Evolutionary conservation across 495 filamentous ascomycete species (phyloP).

Genomic region (Hyaloscypha bicolor): DNA sequence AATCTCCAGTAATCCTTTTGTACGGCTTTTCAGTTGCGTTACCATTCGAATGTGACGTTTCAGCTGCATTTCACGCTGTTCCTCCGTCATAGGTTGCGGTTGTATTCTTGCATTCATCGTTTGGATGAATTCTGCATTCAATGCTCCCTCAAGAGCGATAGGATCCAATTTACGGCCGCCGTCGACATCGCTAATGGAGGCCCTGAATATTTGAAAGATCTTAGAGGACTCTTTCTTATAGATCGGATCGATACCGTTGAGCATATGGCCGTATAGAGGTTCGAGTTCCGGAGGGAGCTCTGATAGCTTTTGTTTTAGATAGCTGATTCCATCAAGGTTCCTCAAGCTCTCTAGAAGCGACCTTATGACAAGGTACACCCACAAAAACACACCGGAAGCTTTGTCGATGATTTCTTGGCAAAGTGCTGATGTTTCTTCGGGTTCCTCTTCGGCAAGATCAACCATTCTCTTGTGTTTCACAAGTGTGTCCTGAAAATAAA

Average conservation of each 20-base stretch:
- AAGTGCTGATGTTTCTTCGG: slow-evolving; percentile 18
- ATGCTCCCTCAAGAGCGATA: too few species aligned
- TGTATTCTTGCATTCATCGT: too few species aligned
- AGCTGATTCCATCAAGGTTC: slow-evolving; percentile 28
- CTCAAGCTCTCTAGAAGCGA: slow-evolving; percentile 27
- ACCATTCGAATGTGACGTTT: too few species aligned
- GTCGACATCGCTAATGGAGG: too few species aligned
- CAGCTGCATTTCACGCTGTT: too few species aligned
- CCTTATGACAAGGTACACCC: slow-evolving; percentile 38
- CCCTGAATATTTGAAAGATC: too few species aligned
- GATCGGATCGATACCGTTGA: background rate
- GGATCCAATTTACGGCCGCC: too few species aligned
- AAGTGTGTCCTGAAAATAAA: background rate
- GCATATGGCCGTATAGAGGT: slow-evolving; percentile 24
- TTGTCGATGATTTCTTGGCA: slow-evolving; percentile 34
- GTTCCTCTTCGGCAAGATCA: background rate
- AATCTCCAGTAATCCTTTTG: too few species aligned
- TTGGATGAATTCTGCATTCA: too few species aligned
- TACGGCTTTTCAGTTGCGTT: too few species aligned
- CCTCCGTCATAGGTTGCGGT: too few species aligned
- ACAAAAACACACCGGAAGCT: slow-evolving; percentile 46
- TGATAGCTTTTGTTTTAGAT: slow-evolving; percentile 26
- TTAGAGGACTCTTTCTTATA: slow-evolving; percentile 13
- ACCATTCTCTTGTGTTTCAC: background rate
- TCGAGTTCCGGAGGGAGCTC: slow-evolving; percentile 32